Base-by-base conservation (phyloP, 495 filamentous ascomycete species). In the Daldinia grandis region DNA sequence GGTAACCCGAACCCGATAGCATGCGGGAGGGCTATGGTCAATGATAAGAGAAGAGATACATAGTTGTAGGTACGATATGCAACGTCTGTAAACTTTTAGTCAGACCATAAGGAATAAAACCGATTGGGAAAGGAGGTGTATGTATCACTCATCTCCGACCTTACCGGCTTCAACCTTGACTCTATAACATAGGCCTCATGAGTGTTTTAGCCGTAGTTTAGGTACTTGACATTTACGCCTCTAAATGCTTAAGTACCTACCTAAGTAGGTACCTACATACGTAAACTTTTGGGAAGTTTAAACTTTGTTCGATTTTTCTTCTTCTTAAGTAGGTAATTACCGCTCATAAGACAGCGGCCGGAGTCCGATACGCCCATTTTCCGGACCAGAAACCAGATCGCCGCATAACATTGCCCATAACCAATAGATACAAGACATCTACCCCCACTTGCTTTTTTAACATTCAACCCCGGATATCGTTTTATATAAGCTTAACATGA, bases 351-450 rank as follows among this genome's bases (percentile, higher is more conserved):
- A 50, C 40, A 1, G 24, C 24, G 24, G 30, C 37, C 54, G 21
- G n/a, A 58, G 19, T 64, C 17, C 31, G 47, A 28, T 27, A 21
- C 40, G 42, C 53, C 40, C n/a, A 58, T 58, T 57, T 64, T 55
- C 53, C 44, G 27, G 60, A 57, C 61, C 51, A 54, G 49, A 61
- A 55, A 58, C 54, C 42, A 56, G 31, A 50, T 31, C 38, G 40
- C 38, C 53, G 40, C 7, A 38, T 27, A 58, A 10, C 5, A 33
- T 25, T 17, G 25, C 17, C 37, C 5, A 55, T 62, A 51, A 56
- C 64, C 64, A 38, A 56, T 68, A 68, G 21, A 51, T 68, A 68
- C 64, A 68, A 40, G 64, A 68, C 44, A 62, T 53, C n/a, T n/a
- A 56, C 21, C 31, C 31, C 54, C 17, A 57, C 15, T 35, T 19